Evolutionary conservation across 768 basidiomycete species (phyloP).

Genomic region (Auricularia sp.): DNA sequence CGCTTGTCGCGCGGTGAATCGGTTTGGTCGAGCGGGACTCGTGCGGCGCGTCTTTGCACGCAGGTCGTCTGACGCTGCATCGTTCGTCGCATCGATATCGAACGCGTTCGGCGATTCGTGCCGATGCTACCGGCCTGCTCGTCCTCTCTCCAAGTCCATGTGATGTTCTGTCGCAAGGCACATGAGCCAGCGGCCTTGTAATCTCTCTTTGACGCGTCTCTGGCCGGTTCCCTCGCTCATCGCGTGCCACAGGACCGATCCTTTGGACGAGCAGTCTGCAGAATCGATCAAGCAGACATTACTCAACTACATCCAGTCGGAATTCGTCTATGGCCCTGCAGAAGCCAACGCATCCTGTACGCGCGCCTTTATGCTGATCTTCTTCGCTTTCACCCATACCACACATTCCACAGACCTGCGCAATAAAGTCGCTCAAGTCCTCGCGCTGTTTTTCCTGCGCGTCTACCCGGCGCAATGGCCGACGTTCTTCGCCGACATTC

Average conservation of each 20-base stretch:
- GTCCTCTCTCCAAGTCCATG: neutral
- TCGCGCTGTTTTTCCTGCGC: slow-evolving; percentile 81
- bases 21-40: neutral
- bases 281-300: slow-evolving; percentile 55
- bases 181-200: too few relatives aligned
- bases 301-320: slow-evolving; percentile 74
- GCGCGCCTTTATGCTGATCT: slow-evolving; percentile 21
- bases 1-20: neutral
- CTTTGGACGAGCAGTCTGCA: slow-evolving; percentile 15
- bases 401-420: slow-evolving; percentile 52
- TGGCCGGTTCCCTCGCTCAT: neutral
- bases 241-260: slow-evolving; percentile 15
- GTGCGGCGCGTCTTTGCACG: neutral
- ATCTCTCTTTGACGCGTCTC: neutral
- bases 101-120: neutral
- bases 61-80: neutral
- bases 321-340: slow-evolving; percentile 78
- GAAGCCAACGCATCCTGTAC: slow-evolving; percentile 75
- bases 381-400: too few relatives aligned
- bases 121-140: neutral
- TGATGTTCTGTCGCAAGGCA: neutral
- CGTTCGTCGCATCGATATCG: neutral
- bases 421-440: slow-evolving; percentile 90
- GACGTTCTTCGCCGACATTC: slow-evolving; percentile 69
- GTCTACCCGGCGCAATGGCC: slow-evolving; percentile 83